Conservation (phyloP, 768 basidiomycete genomes). For the Tubosaeta sp. region DNA sequence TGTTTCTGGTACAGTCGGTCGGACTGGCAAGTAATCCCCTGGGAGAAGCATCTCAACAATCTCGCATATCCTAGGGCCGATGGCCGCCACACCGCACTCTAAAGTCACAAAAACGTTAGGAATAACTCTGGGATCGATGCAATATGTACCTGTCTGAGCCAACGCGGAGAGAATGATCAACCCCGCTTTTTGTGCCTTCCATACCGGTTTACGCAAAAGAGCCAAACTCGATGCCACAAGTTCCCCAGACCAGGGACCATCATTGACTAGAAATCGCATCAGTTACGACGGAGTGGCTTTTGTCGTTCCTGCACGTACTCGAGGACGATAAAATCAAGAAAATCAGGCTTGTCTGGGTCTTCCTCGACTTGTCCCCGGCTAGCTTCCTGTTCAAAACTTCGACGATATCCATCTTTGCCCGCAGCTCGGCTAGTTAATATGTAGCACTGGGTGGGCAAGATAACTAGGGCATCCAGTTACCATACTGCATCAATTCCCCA, state of each 20-base stretch:
- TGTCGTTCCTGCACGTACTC: conserved; percentile 2
- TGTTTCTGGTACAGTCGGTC: not conserved
- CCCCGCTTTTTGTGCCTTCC: conserved; percentile 23
- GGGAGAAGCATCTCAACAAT: conserved; percentile 20
- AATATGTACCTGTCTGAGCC: not conserved
- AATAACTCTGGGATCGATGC: not conserved
- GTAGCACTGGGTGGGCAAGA: not conserved
- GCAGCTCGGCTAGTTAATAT: conserved; percentile 16
- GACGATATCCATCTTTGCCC: conserved; percentile 13
- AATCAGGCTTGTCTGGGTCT: conserved; percentile 20
- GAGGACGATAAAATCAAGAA: conserved; percentile 19
- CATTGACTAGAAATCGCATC: conserved; percentile 3
- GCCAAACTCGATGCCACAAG: conserved; percentile 13
- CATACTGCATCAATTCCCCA: conserved; percentile 15
- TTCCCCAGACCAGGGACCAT: conserved; percentile 8
- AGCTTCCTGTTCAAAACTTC: conserved; percentile 16
- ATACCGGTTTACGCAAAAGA: not conserved
- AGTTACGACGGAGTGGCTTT: not conserved
- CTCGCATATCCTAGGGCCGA: conserved; percentile 3
- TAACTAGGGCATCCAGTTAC: conserved; percentile 4
- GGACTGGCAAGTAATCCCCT: conserved; percentile 3
- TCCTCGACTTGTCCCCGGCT: conserved; percentile 7
- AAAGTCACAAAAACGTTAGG: not conserved
- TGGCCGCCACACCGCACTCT: conserved; percentile 14
- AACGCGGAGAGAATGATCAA: conserved; percentile 17